Base-by-base conservation (phyloP, 1,284 basidiomycete species). In the Tilletia caries region DNA sequence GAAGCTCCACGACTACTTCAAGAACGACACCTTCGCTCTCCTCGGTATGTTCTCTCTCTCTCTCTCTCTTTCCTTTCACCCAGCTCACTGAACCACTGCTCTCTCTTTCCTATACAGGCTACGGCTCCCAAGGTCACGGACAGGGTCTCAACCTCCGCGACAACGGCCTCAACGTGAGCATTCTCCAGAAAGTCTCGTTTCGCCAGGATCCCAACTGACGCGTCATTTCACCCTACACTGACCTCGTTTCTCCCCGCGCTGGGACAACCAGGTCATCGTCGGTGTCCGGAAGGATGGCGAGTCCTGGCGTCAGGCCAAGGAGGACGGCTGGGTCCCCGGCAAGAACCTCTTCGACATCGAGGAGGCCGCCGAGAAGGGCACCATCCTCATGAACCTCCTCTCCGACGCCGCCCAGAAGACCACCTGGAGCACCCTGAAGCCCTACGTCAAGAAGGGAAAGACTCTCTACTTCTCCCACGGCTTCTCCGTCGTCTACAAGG, bases 371-470 rank as follows among this genome's bases (percentile, higher is more conserved):
- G 88, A 91, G 78, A 89, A 88, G 79, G 96, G 95, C 66, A 96
- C 95, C 48, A 96, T 98, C 88, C 92, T 98, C 89, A 98, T 98
- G 96, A 98, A 98, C 89, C 88, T 99, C 70, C 90, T 99, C 79
- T 98, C 95, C 68, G 96, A 99, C 84, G 96, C 96, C 67, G 95
- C 95, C 37, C 96, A 98, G 86, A 94, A 93, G 37, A 89, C 91
- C 84, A 97, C 94, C 46, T 99, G 95, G 95, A 87, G 90, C 64
- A 86, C 88, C 73, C 83, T 99, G 81, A 90, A 89, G 58, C 93
- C 95, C 73, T 83, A 81, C 72, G 93, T 98, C 87, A 97, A 93
- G 86, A 94, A 95, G 89, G 95, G 93, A 86, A 98, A 98, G 89
- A 98, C 96, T 29, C 91, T 99, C 77, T 62, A 62, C 58, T 62